phyloP scores from a whole-genome alignment of 441 rosid species.

The Rhodomyrtus psidioides region DNA sequence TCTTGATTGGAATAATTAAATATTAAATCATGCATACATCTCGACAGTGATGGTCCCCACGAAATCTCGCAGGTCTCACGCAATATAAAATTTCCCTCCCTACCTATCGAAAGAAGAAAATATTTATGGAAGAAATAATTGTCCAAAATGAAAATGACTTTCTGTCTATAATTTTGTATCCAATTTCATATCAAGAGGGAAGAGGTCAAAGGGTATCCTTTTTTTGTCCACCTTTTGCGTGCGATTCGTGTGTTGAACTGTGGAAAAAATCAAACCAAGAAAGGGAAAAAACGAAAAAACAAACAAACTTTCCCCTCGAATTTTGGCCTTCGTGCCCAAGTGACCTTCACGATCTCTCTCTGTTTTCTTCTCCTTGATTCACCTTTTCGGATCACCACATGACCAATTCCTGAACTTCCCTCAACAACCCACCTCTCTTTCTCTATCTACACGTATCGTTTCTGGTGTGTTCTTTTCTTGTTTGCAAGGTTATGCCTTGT shows the following conservation, averaged over 20 bases:
- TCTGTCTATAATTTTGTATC: neutral
- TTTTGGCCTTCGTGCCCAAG: slow-evolving; percentile 28
- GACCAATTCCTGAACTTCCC: slow-evolving; percentile 27
- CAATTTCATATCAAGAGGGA: neutral
- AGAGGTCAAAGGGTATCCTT: neutral
- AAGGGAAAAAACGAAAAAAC: neutral
- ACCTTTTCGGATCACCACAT: slow-evolving; percentile 42
- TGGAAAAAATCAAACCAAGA: neutral
- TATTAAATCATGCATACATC: too few species aligned
- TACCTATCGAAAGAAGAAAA: neutral
- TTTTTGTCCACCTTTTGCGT: neutral
- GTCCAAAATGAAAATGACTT: neutral
- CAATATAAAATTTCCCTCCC: neutral
- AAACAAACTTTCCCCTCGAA: slow-evolving; percentile 4
- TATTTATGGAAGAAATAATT: neutral
- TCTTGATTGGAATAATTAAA: neutral
- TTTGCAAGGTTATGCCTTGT: slow-evolving; percentile 5
- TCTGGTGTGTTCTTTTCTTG: neutral
- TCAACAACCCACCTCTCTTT: neutral
- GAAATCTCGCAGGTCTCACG: too few species aligned
- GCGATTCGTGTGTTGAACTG: neutral
- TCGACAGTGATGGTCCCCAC: too few species aligned
- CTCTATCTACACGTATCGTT: slow-evolving; percentile 10
- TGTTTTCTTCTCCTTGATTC: neutral
- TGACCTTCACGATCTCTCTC: slow-evolving; percentile 29